Percentiles rank a stretch among this genome's conserved stretches.
phyloP scores from a whole-genome alignment of 1,284 basidiomycete species.

The Mycosarcoma mackinlayi region DNA sequence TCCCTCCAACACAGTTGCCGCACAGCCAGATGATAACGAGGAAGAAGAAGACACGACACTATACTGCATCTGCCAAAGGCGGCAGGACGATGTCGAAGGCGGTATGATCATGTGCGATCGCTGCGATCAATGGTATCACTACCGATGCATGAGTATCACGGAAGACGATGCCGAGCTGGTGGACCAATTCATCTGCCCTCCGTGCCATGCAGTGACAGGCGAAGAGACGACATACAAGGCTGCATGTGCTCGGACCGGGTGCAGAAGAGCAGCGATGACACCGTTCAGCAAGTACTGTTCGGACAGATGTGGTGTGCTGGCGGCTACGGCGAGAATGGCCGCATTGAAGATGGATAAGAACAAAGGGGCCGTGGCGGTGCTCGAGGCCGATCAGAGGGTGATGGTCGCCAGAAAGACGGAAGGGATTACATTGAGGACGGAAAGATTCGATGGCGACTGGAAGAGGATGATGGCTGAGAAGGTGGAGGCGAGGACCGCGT shows the following conservation, averaged over 20 bases:
- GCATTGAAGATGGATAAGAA: conserved; percentile 18
- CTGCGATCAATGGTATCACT: conserved; percentile 64
- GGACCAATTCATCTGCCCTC: conserved; percentile 58
- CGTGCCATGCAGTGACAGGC: conserved; percentile 40
- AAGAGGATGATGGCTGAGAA: neutral
- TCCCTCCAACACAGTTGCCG: neutral
- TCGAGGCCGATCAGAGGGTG: conserved; percentile 21
- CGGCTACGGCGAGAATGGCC: conserved; percentile 24
- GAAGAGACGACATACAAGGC: conserved; percentile 55
- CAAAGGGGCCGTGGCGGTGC: conserved; percentile 3
- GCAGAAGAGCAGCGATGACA: conserved; percentile 40
- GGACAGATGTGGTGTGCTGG: conserved; percentile 53
- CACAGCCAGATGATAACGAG: conserved; percentile 18
- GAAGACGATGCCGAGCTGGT: conserved; percentile 54
- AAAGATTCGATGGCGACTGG: conserved; percentile 2
- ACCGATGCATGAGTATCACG: conserved; percentile 49
- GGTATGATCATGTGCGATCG: conserved; percentile 64
- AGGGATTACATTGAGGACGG: conserved; percentile 8
- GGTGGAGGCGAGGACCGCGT: neutral
- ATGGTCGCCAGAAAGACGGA: conserved; percentile 16
- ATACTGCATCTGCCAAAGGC: conserved; percentile 51
- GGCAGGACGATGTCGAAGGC: conserved; percentile 54
- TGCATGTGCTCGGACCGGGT: conserved; percentile 39
- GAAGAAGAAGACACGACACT: conserved; percentile 47
- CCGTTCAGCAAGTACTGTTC: conserved; percentile 61